phyloP scores from a whole-genome alignment of 2,329 filamentous ascomycete species.

The Blastomyces parvus region DNA sequence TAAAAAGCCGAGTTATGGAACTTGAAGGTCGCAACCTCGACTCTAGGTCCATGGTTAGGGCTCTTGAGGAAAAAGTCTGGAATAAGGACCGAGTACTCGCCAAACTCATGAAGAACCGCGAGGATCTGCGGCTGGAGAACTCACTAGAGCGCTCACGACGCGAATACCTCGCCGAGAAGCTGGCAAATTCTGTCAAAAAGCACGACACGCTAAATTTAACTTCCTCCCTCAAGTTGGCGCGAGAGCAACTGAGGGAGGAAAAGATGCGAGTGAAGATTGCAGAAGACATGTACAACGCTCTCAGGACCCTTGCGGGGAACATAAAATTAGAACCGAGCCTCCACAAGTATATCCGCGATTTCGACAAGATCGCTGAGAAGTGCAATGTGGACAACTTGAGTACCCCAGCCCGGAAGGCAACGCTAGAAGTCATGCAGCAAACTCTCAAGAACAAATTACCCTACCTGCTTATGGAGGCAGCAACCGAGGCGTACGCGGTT shows the following conservation, averaged over 20 bases:
- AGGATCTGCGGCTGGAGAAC: neutral
- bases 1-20: neutral
- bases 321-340: neutral
- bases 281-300: neutral
- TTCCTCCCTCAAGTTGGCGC: neutral
- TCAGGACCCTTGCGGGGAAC: slow-evolving; percentile 1
- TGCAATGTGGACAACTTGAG: neutral
- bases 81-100: neutral
- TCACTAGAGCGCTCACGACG: neutral
- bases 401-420: neutral
- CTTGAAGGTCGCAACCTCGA: slow-evolving; percentile 2
- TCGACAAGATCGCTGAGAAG: slow-evolving; percentile 3
- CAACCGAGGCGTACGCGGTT: neutral
- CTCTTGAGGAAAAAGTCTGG: neutral
- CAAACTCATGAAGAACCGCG: neutral
- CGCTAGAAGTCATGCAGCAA: slow-evolving; percentile 1
- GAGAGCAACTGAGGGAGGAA: neutral
- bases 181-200: neutral
- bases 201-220: neutral
- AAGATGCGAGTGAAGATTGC: neutral
- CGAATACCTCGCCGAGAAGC: neutral
- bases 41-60: neutral
- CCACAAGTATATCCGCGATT: neutral
- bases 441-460: neutral
- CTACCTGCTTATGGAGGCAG: slow-evolving; percentile 1